phyloP scores from a whole-genome alignment of 768 basidiomycete species.

The Saitozyma podzolica region DNA sequence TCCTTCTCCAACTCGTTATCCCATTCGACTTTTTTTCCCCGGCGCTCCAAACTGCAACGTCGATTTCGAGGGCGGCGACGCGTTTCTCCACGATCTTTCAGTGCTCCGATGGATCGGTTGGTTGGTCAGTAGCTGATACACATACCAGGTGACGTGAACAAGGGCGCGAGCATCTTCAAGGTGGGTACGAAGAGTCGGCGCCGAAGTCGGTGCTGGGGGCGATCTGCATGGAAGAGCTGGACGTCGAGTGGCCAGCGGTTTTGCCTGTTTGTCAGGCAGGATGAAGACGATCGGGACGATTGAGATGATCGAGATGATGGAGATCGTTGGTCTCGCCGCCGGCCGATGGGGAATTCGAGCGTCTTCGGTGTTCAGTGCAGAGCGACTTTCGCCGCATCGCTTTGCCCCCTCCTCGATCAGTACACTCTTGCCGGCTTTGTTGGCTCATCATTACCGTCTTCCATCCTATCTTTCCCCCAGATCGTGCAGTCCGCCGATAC shows the following conservation, averaged over 20 bases:
- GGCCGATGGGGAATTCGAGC: too few species aligned
- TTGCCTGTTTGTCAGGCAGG: background rate
- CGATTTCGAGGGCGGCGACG: background rate
- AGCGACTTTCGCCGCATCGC: too few species aligned
- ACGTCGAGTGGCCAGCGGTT: background rate
- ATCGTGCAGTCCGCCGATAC: too few species aligned
- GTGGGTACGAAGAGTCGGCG: conserved; percentile 60
- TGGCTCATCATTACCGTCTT: background rate
- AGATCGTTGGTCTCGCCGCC: too few species aligned
- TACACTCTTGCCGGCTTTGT: too few species aligned
- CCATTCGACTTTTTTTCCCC: too few species aligned
- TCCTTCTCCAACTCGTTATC: background rate
- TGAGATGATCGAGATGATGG: too few species aligned
- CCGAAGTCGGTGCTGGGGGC: background rate
- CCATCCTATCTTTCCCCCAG: too few species aligned
- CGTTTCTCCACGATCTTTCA: too few species aligned
- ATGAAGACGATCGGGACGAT: too few species aligned
- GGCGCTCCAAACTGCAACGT: background rate
- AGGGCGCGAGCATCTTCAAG: conserved; percentile 95
- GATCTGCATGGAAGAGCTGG: background rate
- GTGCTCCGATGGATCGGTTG: background rate
- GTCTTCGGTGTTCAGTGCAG: too few species aligned
- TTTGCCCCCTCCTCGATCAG: too few species aligned
- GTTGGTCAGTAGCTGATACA: background rate
- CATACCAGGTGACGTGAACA: conserved; percentile 68